A percentile compares a stretch with the other conserved stretches of the same genome.
These are phyloP conservation scores for Boletus semigastroideus DNA, from an alignment of 1,284 basidiomycete genomes.

Conservation along the genomic window DNA sequence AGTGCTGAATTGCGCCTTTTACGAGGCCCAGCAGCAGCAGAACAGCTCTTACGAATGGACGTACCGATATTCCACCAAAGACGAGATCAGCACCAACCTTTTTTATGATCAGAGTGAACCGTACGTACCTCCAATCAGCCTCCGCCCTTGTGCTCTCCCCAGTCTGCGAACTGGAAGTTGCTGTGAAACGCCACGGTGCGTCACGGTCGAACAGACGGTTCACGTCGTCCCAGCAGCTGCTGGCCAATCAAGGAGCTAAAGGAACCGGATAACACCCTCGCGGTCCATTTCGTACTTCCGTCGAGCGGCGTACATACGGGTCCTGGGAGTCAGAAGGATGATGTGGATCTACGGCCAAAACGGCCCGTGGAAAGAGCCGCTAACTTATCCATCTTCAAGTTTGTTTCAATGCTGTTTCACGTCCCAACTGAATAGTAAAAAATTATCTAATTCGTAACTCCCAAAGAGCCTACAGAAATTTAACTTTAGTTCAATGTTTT, in stretches of 20 bases:
- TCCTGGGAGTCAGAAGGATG: constrained; percentile 3
- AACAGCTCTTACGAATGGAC: constrained; percentile 18
- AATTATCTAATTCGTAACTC: constrained; percentile 31
- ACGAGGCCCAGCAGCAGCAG: constrained; percentile 8
- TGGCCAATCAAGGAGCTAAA: constrained; percentile 4
- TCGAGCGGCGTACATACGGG: neutral
- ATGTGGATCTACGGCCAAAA: constrained; percentile 1
- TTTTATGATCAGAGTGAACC: constrained; percentile 21
- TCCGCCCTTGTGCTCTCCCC: neutral
- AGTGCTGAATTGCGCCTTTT: constrained; percentile 29
- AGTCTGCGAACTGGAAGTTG: neutral
- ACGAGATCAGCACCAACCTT: constrained; percentile 30
- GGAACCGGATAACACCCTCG: neutral
- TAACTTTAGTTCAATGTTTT: constrained; percentile 19
- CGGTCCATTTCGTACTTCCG: neutral
- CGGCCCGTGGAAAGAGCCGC: constrained; percentile 4
- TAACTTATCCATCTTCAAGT: neutral
- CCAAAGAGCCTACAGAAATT: constrained; percentile 5
- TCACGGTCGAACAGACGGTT: constrained; percentile 11
- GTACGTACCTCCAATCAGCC: constrained; percentile 6
- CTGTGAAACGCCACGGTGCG: constrained; percentile 6
- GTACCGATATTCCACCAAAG: constrained; percentile 33
- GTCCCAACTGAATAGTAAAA: constrained; percentile 18
- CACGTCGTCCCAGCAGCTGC: neutral
- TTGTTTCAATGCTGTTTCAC: constrained; percentile 8